These are phyloP conservation scores for Plasmodium cynomolgi DNA, from an alignment of 169 alveolate species.

Conservation along the genomic window DNA sequence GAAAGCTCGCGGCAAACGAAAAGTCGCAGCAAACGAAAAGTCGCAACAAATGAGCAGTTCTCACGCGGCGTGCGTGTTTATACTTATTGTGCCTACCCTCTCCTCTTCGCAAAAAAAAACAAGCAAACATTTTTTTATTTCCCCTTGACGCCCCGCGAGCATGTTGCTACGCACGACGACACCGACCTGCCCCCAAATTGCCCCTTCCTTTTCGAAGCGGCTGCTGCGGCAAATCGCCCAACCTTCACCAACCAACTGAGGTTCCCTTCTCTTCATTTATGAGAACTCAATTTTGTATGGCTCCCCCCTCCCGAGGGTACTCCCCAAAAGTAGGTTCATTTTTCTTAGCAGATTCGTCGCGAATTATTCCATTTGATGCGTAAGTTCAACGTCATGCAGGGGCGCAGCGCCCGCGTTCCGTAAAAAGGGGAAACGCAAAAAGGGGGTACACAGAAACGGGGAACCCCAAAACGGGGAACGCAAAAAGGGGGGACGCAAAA, in stretches of 20 bases:
- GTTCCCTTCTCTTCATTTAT: neutral
- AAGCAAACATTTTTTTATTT: neutral
- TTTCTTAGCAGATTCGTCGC: neutral
- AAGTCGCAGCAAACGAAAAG: neutral
- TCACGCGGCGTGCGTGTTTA: neutral
- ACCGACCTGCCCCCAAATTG: neutral
- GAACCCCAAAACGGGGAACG: neutral
- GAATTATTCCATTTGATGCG: neutral
- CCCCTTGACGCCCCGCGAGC: neutral
- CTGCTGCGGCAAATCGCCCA: neutral
- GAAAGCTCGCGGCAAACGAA: too few species aligned
- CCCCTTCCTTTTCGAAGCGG: neutral
- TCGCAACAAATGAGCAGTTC: neutral
- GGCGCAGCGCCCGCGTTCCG: neutral
- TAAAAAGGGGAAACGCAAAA: neutral
- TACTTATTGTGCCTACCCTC: neutral
- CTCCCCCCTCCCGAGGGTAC: neutral
- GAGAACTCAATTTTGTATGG: neutral
- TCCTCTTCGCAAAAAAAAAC: neutral
- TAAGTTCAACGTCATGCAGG: neutral
- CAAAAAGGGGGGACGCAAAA: neutral
- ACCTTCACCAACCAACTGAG: neutral
- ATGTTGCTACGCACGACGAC: neutral
- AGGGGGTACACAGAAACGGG: neutral
- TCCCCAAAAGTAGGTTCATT: neutral